Evolutionary conservation across 2,329 filamentous ascomycete species (phyloP).

Genomic region (Plenodomus lindquistii): DNA sequence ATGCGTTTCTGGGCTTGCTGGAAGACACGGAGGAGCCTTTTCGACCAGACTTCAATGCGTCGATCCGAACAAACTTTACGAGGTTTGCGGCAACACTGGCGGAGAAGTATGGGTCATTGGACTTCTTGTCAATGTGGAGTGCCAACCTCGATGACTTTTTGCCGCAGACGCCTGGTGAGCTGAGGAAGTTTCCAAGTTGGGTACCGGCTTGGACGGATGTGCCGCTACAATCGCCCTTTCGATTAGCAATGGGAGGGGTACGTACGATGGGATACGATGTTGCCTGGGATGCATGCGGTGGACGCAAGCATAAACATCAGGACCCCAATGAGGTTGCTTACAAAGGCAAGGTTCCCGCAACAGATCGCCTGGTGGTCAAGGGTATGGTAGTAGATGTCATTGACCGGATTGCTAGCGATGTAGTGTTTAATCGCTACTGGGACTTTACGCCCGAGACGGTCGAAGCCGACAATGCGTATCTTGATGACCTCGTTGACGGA

Average conservation of each 20-base stretch:
- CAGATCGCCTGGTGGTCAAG: constrained; percentile 11
- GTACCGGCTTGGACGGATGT: constrained; percentile 36
- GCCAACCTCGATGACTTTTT: constrained; percentile 21
- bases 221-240: constrained; percentile 11
- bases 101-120: constrained; percentile 8
- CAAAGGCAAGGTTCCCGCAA: constrained; percentile 1
- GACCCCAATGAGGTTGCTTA: neutral
- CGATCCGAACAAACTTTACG: constrained; percentile 11
- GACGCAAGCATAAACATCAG: constrained; percentile 7
- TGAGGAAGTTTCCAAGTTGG: constrained; percentile 33
- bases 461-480: constrained; percentile 6
- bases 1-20: constrained; percentile 11
- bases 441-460: neutral
- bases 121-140: constrained; percentile 17
- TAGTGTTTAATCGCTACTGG: constrained; percentile 3
- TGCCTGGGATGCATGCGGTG: constrained; percentile 13
- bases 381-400: constrained; percentile 17
- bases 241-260: constrained; percentile 9
- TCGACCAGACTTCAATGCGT: constrained; percentile 14
- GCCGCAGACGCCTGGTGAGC: constrained; percentile 28
- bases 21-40: constrained; percentile 5
- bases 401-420: constrained; percentile 4
- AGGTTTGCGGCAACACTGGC: constrained; percentile 13
- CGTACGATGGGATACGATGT: constrained; percentile 1
- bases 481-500: constrained; percentile 2